These are phyloP conservation scores for Cladosporium sp. DNA, from an alignment of 2,329 filamentous ascomycete genomes.

Conservation along the genomic window DNA sequence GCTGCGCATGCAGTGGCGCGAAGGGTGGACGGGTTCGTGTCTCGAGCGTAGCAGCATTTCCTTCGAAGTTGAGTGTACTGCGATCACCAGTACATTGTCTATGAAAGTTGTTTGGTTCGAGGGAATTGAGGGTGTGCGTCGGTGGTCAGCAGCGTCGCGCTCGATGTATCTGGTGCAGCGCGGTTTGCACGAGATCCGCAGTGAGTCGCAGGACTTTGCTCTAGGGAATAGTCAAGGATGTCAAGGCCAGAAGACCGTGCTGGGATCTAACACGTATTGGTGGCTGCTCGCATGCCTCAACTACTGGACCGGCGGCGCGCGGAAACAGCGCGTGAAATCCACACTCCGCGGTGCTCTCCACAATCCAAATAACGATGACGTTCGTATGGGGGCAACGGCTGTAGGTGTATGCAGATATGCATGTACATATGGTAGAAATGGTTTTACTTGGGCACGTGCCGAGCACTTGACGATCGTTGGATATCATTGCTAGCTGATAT, in stretches of 20 bases:
- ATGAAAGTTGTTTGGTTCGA: neutral
- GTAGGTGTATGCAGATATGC: neutral
- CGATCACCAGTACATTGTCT: neutral
- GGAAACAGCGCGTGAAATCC: neutral
- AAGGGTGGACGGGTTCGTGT: neutral
- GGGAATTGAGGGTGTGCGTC: neutral
- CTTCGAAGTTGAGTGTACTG: neutral
- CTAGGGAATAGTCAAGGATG: neutral
- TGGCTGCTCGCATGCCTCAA: neutral
- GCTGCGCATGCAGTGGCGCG: slow-evolving; percentile 11
- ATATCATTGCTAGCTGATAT: slow-evolving; percentile 2
- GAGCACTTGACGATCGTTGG: neutral
- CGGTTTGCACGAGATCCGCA: neutral
- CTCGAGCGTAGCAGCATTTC: slow-evolving; percentile 2
- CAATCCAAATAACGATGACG: neutral
- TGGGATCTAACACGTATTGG: neutral
- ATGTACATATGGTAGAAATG: too few relatives aligned
- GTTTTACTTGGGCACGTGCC: too few relatives aligned
- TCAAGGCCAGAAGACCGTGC: neutral
- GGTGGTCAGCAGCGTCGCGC: neutral
- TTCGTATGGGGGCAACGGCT: neutral
- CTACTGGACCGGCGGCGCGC: neutral
- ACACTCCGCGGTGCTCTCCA: slow-evolving; percentile 1
- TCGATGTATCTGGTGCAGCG: neutral
- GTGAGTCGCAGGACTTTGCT: neutral